These are phyloP conservation scores for Jacaranda mimosifolia DNA, from an alignment of 257 asterid genomes.

Conservation along the genomic window DNA sequence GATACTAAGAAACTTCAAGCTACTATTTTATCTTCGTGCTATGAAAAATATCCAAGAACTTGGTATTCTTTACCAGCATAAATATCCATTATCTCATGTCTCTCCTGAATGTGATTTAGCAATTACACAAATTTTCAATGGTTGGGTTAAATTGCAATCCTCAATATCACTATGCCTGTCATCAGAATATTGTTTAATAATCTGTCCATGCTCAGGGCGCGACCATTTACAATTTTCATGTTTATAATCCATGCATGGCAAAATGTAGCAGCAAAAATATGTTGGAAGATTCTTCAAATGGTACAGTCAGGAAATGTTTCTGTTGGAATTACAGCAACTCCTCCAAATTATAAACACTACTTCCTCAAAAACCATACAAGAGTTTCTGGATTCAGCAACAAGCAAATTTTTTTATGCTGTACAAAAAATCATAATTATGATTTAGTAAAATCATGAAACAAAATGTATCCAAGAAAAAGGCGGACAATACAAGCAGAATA, in stretches of 20 bases:
- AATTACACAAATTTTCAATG: background rate
- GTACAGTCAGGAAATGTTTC: background rate
- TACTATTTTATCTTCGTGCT: conserved; percentile 17
- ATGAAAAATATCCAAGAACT: conserved; percentile 24
- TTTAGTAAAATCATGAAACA: no score
- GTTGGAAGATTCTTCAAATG: conserved; percentile 10
- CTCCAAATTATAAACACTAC: conserved; percentile 10
- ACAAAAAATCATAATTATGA: no score
- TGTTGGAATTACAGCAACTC: background rate
- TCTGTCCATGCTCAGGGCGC: background rate
- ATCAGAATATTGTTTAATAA: background rate
- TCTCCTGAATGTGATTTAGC: background rate
- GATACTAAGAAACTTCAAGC: conserved; percentile 24
- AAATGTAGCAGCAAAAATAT: conserved; percentile 22
- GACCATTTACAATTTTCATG: background rate
- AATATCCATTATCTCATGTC: background rate
- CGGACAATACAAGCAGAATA: background rate
- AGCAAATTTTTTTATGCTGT: no score
- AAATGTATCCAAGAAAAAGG: background rate
- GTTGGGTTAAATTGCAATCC: background rate
- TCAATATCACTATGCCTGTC: conserved; percentile 30
- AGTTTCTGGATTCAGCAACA: conserved; percentile 15
- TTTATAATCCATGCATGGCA: conserved; percentile 9
- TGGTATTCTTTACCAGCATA: background rate
- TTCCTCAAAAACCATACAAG: conserved; percentile 7